Evolutionary conservation across 2,329 filamentous ascomycete genomes (phyloP).

Genomic region (Fusarium transvaalense): DNA sequence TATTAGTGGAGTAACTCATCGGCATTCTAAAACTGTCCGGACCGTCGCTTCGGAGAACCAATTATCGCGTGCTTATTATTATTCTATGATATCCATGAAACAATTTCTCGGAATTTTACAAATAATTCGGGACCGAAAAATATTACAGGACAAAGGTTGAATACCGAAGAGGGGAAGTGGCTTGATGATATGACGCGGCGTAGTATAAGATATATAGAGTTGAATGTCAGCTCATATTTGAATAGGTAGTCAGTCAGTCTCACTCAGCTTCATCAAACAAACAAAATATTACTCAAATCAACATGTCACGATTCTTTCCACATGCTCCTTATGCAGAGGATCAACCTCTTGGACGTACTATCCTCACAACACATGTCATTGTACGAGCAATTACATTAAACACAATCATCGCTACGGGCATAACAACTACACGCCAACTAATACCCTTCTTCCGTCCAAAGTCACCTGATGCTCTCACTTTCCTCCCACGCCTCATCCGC

Average conservation of each 20-base stretch:
- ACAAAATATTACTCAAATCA: neutral
- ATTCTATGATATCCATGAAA: constrained; percentile 8
- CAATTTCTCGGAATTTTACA: constrained; percentile 1
- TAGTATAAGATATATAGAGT: constrained; percentile 9
- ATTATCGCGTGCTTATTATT: constrained; percentile 42
- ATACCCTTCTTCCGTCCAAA: constrained; percentile 49
- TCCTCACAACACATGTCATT: constrained; percentile 71
- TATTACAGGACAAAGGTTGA: constrained; percentile 16
- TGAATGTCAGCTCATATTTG: constrained; percentile 1
- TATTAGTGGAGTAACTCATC: constrained; percentile 30
- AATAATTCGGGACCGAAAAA: constrained; percentile 11
- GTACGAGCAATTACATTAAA: constrained; percentile 67
- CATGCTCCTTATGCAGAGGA: constrained; percentile 72
- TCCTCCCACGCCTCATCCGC: constrained; percentile 57
- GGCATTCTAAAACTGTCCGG: constrained; percentile 35
- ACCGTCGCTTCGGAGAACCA: constrained; percentile 27
- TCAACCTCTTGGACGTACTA: constrained; percentile 65
- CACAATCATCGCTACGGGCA: constrained; percentile 60
- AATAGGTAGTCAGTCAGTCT: too few relatives aligned
- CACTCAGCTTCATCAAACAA: neutral
- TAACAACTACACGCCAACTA: constrained; percentile 52
- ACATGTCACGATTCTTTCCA: constrained; percentile 69
- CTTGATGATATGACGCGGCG: constrained; percentile 37
- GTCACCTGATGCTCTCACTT: constrained; percentile 47
- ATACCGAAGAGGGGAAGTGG: constrained; percentile 19